Conservation (phyloP, 1,284 basidiomycete species). For the Vanrija pseudolonga region DNA sequence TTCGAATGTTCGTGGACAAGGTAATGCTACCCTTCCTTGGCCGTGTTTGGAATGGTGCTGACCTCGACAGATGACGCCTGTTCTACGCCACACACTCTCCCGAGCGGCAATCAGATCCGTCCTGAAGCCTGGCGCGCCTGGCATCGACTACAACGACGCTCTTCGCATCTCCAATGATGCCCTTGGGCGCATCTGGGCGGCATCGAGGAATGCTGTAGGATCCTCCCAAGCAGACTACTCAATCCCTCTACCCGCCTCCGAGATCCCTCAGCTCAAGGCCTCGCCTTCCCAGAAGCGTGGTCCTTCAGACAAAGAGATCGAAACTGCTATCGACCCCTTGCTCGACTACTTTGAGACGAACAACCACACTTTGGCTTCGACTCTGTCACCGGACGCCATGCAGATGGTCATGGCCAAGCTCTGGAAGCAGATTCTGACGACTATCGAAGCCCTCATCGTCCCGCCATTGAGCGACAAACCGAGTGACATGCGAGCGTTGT, state of each 20-base stretch:
- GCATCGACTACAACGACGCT: slow-evolving; percentile 67
- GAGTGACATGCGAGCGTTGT: slow-evolving; percentile 84
- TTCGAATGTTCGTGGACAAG: slow-evolving; percentile 95
- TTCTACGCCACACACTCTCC: slow-evolving; percentile 86
- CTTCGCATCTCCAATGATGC: slow-evolving; percentile 52
- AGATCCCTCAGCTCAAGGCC: slow-evolving; percentile 37
- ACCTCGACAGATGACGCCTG: slow-evolving; percentile 75
- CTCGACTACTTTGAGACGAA: slow-evolving; percentile 98
- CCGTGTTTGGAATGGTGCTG: slow-evolving; percentile 1
- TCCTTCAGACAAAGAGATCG: slow-evolving; percentile 90
- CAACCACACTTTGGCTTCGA: slow-evolving; percentile 84
- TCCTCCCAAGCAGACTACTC: slow-evolving; percentile 59
- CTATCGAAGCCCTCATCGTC: slow-evolving; percentile 84
- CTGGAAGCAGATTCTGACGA: slow-evolving; percentile 92
- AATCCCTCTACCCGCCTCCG: slow-evolving; percentile 67
- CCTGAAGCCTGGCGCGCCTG: slow-evolving; percentile 56
- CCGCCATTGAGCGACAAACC: slow-evolving; percentile 86
- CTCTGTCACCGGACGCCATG: slow-evolving; percentile 77
- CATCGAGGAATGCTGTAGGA: slow-evolving; percentile 72
- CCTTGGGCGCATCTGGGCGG: slow-evolving; percentile 65
- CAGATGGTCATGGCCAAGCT: slow-evolving; percentile 88
- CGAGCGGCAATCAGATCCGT: slow-evolving; percentile 70
- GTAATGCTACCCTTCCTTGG: slow-evolving; percentile 60
- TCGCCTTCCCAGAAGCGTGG: slow-evolving; percentile 52
- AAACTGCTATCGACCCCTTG: slow-evolving; percentile 83